phyloP scores from a whole-genome alignment of 306 rosid species.

The Morella rubra region DNA sequence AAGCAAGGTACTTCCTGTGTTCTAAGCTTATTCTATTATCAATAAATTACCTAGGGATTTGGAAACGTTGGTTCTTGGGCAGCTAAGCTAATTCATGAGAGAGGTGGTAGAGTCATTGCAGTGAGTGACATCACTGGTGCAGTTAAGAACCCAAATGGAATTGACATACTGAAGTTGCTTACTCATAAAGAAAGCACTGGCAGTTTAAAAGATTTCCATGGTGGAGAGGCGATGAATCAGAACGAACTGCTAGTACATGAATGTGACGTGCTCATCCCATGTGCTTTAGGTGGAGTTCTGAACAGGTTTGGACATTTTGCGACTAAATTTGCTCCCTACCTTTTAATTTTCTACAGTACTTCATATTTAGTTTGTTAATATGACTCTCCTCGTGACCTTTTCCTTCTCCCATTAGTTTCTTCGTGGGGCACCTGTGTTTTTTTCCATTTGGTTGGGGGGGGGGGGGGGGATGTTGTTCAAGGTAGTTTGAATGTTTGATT shows the following conservation, averaged over 20 bases:
- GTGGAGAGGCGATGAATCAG: constrained; percentile 48
- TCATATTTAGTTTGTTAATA: background rate
- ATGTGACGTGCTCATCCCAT: constrained; percentile 60
- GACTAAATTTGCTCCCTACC: background rate
- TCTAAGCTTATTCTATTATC: background rate
- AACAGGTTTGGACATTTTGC: constrained; percentile 42
- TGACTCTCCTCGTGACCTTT: no score
- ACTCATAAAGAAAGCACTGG: constrained; percentile 45
- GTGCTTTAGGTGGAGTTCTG: constrained; percentile 65
- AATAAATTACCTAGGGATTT: constrained; percentile 56
- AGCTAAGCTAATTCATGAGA: constrained; percentile 48
- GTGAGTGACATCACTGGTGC: constrained; percentile 64
- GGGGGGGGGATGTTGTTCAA: no score
- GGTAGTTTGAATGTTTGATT: no score
- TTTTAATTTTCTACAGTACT: background rate
- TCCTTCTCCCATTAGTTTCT: no score
- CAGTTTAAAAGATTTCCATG: constrained; percentile 39
- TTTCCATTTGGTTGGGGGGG: no score
- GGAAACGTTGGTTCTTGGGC: constrained; percentile 86
- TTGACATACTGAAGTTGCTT: constrained; percentile 38
- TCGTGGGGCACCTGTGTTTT: no score
- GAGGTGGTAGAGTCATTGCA: constrained; percentile 55
- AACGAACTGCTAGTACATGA: constrained; percentile 46
- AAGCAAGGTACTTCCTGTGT: background rate
- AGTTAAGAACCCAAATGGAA: constrained; percentile 43